Conservation (phyloP, 2,329 filamentous ascomycete species). For the Lasiodiplodia gonubiensis region DNA sequence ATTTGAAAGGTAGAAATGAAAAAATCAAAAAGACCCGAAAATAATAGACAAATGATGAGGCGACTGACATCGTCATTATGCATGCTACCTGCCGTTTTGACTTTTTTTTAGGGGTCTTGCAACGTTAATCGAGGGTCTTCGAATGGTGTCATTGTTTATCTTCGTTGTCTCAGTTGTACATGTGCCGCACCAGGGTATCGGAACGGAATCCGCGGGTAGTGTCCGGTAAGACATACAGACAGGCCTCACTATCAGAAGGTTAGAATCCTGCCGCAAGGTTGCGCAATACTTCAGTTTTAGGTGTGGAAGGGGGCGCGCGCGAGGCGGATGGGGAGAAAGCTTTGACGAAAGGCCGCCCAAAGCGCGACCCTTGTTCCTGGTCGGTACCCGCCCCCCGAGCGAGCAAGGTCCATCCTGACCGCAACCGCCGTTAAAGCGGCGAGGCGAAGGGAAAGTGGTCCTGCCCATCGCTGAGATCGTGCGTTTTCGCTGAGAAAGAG, state of each 20-base stretch:
- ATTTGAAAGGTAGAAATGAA: background rate
- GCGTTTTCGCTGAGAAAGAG: background rate
- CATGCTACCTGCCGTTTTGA: background rate
- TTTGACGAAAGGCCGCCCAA: slow-evolving; percentile 13
- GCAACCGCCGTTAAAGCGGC: slow-evolving; percentile 20
- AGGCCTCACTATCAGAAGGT: background rate
- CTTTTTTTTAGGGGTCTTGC: background rate
- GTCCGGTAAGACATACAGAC: background rate
- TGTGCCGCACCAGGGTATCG: background rate
- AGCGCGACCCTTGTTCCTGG: background rate
- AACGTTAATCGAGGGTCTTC: slow-evolving; percentile 8
- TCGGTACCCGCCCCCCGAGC: background rate
- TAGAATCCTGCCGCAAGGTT: background rate
- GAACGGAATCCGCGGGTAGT: background rate
- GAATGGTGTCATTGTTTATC: background rate
- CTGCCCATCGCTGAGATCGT: background rate
- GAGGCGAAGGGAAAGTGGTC: background rate
- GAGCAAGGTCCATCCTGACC: slow-evolving; percentile 18
- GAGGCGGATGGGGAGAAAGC: slow-evolving; percentile 15
- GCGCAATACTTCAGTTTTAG: background rate
- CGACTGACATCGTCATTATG: slow-evolving; percentile 5
- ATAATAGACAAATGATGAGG: background rate
- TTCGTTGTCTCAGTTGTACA: background rate
- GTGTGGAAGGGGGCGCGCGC: background rate
- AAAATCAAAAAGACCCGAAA: background rate